Evolutionary conservation across 2,329 filamentous ascomycete genomes (phyloP).

Genomic region (Pseudogymnoascus destructans): DNA sequence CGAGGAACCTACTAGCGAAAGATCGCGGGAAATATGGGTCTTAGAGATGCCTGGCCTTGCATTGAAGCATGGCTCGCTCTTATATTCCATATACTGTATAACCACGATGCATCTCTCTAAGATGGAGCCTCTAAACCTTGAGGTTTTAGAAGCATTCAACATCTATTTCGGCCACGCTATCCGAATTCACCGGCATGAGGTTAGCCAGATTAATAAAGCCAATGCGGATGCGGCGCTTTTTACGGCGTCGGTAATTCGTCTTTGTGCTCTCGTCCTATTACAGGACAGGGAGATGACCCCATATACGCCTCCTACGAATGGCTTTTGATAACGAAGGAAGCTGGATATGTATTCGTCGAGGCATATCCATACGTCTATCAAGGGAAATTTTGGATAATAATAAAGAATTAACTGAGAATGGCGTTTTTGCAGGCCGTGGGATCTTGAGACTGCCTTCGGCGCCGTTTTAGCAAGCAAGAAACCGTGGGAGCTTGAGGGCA

Average conservation of each 20-base stretch:
- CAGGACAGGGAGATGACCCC: constrained; percentile 13
- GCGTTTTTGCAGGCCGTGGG: constrained; percentile 12
- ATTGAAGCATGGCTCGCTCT: constrained; percentile 15
- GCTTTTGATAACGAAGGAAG: constrained; percentile 14
- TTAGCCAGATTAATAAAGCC: constrained; percentile 10
- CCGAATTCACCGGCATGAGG: constrained; percentile 15
- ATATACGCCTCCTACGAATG: constrained; percentile 17
- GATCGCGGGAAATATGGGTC: constrained; percentile 8
- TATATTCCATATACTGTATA: constrained; percentile 17
- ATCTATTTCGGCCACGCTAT: constrained; percentile 16
- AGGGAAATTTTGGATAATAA: constrained; percentile 11
- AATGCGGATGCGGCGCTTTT: constrained; percentile 18
- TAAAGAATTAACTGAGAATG: constrained; percentile 5
- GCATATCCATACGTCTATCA: constrained; percentile 15
- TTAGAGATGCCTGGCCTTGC: constrained; percentile 14
- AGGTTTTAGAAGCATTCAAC: constrained; percentile 13
- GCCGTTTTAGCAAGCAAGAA: constrained; percentile 13
- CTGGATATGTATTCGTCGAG: constrained; percentile 11
- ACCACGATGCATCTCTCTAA: constrained; percentile 17
- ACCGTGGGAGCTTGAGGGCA: constrained; percentile 7
- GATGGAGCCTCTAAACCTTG: constrained; percentile 11
- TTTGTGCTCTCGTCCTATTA: constrained; percentile 16
- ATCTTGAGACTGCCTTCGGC: constrained; percentile 7
- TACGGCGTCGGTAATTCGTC: constrained; percentile 14
- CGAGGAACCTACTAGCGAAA: background rate